Percentiles rank a stretch among this genome's conserved stretches.
These are phyloP conservation scores for Neocallimastix lanati DNA, from an alignment of 192 early-diverging fungal species.

Conservation along the genomic window DNA sequence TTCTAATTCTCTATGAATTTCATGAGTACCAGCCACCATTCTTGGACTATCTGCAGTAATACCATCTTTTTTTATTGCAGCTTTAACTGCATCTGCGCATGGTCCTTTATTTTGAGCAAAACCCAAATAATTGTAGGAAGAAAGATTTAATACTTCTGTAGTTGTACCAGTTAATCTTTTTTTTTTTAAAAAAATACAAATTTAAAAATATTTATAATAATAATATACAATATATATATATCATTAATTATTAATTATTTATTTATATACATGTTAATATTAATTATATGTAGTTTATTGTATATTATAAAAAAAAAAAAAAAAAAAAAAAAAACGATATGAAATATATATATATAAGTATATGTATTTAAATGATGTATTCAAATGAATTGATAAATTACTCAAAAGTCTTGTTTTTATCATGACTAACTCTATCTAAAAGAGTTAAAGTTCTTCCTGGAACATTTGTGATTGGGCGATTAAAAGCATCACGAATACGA, in stretches of 20 bases:
- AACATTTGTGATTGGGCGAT: slow-evolving; percentile 82
- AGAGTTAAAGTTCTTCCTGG: slow-evolving; percentile 72
- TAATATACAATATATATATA: too few relatives aligned
- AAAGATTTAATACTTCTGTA: slow-evolving; percentile 71
- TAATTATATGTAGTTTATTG: too few relatives aligned
- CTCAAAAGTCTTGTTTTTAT: slow-evolving; percentile 70
- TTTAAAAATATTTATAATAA: too few relatives aligned
- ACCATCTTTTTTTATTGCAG: slow-evolving; percentile 50
- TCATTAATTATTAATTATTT: too few relatives aligned
- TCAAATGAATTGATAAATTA: background rate
- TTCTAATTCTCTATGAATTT: slow-evolving; percentile 60
- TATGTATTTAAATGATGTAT: too few relatives aligned
- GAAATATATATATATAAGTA: too few relatives aligned
- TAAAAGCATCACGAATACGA: slow-evolving; percentile 83
- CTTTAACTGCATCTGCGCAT: slow-evolving; percentile 85
- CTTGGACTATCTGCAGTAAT: slow-evolving; percentile 45
- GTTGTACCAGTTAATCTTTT: slow-evolving; percentile 58
- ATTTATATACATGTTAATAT: too few relatives aligned
- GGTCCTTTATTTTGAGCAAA: slow-evolving; percentile 86
- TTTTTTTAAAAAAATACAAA: too few relatives aligned
- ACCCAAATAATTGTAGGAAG: slow-evolving; percentile 95
- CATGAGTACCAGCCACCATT: slow-evolving; percentile 42
- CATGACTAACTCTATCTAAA: slow-evolving; percentile 64
- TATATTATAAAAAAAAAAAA: too few relatives aligned
- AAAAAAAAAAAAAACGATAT: too few relatives aligned